These are phyloP conservation scores for Chrysoporthe cubensis DNA, from an alignment of 2,329 filamentous ascomycete genomes.

Conservation along the genomic window DNA sequence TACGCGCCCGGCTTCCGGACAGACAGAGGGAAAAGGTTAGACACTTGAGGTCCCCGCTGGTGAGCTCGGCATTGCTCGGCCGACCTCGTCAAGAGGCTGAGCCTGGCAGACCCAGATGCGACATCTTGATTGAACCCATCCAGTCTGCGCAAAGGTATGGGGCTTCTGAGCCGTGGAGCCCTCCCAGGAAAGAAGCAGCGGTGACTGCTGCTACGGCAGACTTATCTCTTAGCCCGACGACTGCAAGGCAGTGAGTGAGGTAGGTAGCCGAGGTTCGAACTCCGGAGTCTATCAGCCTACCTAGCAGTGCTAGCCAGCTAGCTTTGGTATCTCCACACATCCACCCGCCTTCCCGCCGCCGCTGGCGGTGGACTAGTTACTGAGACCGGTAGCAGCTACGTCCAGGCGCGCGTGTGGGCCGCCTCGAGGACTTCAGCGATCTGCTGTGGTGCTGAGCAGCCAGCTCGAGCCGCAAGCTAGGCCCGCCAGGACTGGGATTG, in stretches of 20 bases:
- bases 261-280: slow-evolving; percentile 2
- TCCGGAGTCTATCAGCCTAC: not conserved
- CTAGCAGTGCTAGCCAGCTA: not conserved
- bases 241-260: not conserved
- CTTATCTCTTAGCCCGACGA: not conserved
- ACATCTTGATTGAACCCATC: slow-evolving; percentile 41
- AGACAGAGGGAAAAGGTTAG: not conserved
- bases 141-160: slow-evolving; percentile 1
- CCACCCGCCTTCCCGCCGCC: slow-evolving; percentile 5
- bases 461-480: slow-evolving; percentile 5
- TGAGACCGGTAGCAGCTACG: not conserved
- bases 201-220: slow-evolving; percentile 10
- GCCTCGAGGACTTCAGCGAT: not conserved
- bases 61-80: slow-evolving; percentile 25
- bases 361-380: not conserved
- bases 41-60: not conserved
- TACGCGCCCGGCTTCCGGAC: not conserved
- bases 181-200: slow-evolving; percentile 13
- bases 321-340: slow-evolving; percentile 12
- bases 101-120: slow-evolving; percentile 48
- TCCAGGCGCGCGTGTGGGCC: not conserved
- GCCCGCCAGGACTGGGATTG: not conserved
- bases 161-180: not conserved
- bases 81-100: slow-evolving; percentile 41
- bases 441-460: not conserved